Evolutionary conservation across 805 yeast genomes (phyloP).

Genomic region (Ogataea nonfermentans): DNA sequence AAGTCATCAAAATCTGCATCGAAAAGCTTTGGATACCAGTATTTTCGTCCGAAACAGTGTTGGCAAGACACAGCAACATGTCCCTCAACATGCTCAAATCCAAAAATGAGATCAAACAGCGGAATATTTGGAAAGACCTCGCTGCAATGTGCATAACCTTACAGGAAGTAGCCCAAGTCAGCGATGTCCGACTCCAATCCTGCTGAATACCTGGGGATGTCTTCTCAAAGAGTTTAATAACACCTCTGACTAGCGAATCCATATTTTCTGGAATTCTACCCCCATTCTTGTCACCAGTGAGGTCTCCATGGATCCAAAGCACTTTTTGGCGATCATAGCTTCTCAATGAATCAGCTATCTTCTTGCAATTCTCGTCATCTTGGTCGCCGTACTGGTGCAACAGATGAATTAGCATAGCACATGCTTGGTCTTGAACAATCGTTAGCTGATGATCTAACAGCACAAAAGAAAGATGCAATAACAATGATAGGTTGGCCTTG

Average conservation of each 20-base stretch:
- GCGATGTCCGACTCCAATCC: conserved; percentile 81
- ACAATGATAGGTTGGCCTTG: conserved; percentile 58
- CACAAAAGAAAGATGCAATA: conserved; percentile 77
- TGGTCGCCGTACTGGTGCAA: conserved; percentile 59
- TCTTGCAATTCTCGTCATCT: conserved; percentile 51
- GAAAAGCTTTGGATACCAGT: conserved; percentile 94
- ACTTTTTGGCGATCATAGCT: conserved; percentile 46
- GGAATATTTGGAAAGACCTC: conserved; percentile 88
- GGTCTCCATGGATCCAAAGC: conserved; percentile 86
- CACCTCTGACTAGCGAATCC: conserved; percentile 69
- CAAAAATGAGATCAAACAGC: conserved; percentile 75
- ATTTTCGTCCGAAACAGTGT: conserved; percentile 87
- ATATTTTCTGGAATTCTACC: conserved; percentile 83
- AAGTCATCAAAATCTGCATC: conserved; percentile 94
- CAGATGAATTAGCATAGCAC: conserved; percentile 68
- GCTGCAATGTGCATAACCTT: conserved; percentile 97
- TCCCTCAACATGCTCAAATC: conserved; percentile 89
- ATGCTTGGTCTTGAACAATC: conserved; percentile 81
- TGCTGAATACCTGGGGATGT: conserved; percentile 55
- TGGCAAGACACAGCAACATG: conserved; percentile 89
- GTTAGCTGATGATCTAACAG: conserved; percentile 84
- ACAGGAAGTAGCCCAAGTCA: conserved; percentile 96
- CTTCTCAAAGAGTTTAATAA: conserved; percentile 54
- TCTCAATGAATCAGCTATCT: conserved; percentile 57
- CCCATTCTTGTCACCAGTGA: conserved; percentile 71